Evolutionary conservation across 768 basidiomycete genomes (phyloP), one percentile per base, ranked within the genome.

Genomic region (Leccinellum albellum): DNA sequence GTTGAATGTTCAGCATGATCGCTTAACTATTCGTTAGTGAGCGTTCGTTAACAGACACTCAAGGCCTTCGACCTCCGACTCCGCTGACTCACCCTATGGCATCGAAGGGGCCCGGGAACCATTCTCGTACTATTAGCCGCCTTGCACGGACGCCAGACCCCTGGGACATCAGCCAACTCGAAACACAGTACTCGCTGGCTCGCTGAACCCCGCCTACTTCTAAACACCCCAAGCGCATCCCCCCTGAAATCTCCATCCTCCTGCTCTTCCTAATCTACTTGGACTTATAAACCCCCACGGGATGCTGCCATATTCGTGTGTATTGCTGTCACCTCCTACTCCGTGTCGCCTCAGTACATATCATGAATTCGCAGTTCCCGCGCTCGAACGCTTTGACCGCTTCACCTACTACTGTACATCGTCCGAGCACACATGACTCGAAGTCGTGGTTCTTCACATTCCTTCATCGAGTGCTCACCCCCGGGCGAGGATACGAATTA

Each of bases 201-300:
- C n/a, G n/a, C n/a, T n/a, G n/a, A n/a, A n/a, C n/a, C n/a, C n/a
- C n/a, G 1, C 1, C 45, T 2, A 26, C 51, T 3, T 40, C 47
- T 0, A 46, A 35, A 4, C 3, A 13, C 6, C 6, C 20, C 1
- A 37, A 40, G 29, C 20, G 33, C 1, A n/a, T 13, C 1, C 57
- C 52, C 0, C 53, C 56, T 23, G 40, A 57, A 21, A 6, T 21
- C 0, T 1, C 1, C 3, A 40, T 15, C 4, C 49, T 44, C n/a
- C 15, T 56, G 4, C 4, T 7, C 6, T 53, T 61, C 24, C 44
- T 50, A 1, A 9, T 15, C 0, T 29, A 68, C 0, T 64, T 80
- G 1, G 50, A 75, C 51, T 62, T 71, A 0, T 2, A 40, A 13
- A n/a, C n/a, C 35, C 35, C 35, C 9, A 7, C 35, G 17, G 17